phyloP scores from a whole-genome alignment of 768 basidiomycete genomes.

The Chalciporus pseudorubinellus region DNA sequence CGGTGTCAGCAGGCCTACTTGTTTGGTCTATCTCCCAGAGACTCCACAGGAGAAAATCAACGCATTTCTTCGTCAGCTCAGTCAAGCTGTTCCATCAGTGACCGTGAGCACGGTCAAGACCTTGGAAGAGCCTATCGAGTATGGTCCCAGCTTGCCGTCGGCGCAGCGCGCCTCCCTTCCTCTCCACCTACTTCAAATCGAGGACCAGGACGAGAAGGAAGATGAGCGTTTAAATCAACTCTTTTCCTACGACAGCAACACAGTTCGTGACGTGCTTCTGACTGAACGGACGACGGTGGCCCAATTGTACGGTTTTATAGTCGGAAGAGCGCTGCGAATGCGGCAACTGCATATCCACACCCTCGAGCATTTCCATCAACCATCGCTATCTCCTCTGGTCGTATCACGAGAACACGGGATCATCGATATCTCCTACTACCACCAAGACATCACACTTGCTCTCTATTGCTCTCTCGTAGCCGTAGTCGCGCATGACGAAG shows the following conservation, averaged over 20 bases:
- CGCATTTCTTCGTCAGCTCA: constrained; percentile 55
- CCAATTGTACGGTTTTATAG: constrained; percentile 72
- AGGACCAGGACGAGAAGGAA: constrained; percentile 40
- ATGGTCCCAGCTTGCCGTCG: constrained; percentile 43
- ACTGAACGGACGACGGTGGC: constrained; percentile 67
- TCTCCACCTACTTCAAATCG: constrained; percentile 46
- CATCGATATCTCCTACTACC: constrained; percentile 57
- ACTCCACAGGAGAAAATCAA: constrained; percentile 52
- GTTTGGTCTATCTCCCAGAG: constrained; percentile 64
- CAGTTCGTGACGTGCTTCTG: constrained; percentile 60
- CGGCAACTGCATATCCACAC: constrained; percentile 60
- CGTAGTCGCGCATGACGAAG: constrained; percentile 52
- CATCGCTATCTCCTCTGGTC: constrained; percentile 39
- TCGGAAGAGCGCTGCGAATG: constrained; percentile 63
- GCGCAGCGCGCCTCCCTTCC: constrained; percentile 34
- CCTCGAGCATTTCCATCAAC: constrained; percentile 45
- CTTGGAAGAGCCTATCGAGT: constrained; percentile 54
- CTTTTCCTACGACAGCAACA: constrained; percentile 50
- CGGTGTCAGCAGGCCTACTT: constrained; percentile 56
- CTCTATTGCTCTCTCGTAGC: constrained; percentile 65
- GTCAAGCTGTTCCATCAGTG: constrained; percentile 35
- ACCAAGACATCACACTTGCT: constrained; percentile 61
- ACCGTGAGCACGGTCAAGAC: constrained; percentile 41
- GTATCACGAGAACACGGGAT: constrained; percentile 56
- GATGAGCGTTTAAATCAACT: constrained; percentile 52